Conservation (phyloP, 2,329 filamentous ascomycete species). For the Cryphonectria carpinicola region DNA sequence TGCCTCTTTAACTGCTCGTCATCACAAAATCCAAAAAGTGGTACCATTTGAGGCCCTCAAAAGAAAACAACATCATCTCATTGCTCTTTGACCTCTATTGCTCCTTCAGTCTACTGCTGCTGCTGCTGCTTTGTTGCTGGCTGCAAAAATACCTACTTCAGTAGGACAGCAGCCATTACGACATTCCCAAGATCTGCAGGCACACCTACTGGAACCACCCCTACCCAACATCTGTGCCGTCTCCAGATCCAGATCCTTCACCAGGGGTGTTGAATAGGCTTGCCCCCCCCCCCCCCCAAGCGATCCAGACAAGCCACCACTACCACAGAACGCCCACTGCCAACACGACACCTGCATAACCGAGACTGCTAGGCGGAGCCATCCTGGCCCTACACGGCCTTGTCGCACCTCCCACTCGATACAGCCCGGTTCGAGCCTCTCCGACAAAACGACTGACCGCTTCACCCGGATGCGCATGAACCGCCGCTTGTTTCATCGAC, state of each 20-base stretch:
- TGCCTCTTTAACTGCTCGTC: not conserved
- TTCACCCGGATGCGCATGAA: slow-evolving; percentile 2
- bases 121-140: not conserved
- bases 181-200: not conserved
- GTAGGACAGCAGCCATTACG: not conserved
- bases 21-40: not conserved
- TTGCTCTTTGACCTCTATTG: not conserved
- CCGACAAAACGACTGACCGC: not conserved
- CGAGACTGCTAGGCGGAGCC: slow-evolving; percentile 1
- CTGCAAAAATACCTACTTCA: not conserved
- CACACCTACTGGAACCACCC: not conserved
- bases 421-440: not conserved
- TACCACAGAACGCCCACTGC: not conserved
- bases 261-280: slow-evolving; percentile 12
- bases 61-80: not conserved
- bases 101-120: not conserved
- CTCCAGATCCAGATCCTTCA: slow-evolving; percentile 1
- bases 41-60: not conserved
- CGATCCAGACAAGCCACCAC: not conserved
- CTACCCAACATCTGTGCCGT: not conserved
- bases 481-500: not conserved
- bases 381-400: not conserved
- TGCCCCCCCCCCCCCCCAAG: not conserved
- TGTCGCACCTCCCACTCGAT: not conserved
- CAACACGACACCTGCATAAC: slow-evolving; percentile 4